phyloP scores from a whole-genome alignment of 371 early-diverging fungal species.

The Mucor irregularis region DNA sequence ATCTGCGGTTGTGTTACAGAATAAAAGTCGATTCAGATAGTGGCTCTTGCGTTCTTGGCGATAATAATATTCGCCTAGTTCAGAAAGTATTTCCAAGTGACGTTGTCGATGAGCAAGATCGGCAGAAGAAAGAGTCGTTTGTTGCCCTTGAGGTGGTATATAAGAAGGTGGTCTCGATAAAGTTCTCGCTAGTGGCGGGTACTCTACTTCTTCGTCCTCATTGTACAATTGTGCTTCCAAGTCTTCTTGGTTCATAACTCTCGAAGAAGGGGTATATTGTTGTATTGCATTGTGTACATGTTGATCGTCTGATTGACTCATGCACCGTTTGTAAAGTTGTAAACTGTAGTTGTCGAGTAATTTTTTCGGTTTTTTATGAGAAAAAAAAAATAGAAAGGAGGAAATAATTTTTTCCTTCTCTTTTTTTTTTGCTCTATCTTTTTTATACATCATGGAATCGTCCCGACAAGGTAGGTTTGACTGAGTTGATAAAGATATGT shows the following conservation, averaged over 20 bases:
- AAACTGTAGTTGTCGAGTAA: too few species aligned
- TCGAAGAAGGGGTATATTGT: too few species aligned
- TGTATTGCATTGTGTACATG: too few species aligned
- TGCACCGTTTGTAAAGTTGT: too few species aligned
- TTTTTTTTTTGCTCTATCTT: too few species aligned
- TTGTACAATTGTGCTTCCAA: too few species aligned
- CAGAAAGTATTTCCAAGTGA: constrained; percentile 1
- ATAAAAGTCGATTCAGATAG: not conserved
- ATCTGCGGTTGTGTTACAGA: not conserved
- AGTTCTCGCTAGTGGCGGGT: not conserved
- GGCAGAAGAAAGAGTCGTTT: not conserved
- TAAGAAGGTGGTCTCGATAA: constrained; percentile 11
- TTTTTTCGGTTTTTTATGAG: not conserved
- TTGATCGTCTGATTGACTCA: not conserved
- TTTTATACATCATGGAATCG: too few species aligned
- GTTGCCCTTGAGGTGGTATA: not conserved
- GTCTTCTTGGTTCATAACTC: too few species aligned
- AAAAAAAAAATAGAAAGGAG: not conserved
- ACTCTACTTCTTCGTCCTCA: too few species aligned
- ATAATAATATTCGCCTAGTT: constrained; percentile 8
- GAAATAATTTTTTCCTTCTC: not conserved
- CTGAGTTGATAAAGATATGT: too few species aligned
- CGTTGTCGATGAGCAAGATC: not conserved
- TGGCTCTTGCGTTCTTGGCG: not conserved
- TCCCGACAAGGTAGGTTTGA: too few species aligned